phyloP scores from a whole-genome alignment of 2,329 filamentous ascomycete species.

The Akanthomyces muscarius region DNA sequence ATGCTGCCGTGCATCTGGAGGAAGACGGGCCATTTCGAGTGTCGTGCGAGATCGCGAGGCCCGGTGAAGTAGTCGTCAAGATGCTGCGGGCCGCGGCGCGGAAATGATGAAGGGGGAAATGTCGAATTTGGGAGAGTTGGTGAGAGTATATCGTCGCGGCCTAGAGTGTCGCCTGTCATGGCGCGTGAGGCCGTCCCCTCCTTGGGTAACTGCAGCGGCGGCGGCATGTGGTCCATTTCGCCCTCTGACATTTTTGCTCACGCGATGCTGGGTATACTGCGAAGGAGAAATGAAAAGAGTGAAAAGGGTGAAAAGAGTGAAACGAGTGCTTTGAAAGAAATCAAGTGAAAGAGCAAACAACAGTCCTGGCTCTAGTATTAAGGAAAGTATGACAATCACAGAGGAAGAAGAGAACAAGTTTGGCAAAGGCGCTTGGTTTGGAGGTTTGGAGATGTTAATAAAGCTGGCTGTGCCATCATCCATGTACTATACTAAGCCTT shows the following conservation, averaged over 20 bases:
- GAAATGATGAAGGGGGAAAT: slow-evolving; percentile 29
- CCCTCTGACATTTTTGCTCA: slow-evolving; percentile 4
- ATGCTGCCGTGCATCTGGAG: slow-evolving; percentile 73
- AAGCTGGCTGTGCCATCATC: background rate
- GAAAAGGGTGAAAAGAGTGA: background rate
- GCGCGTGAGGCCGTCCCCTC: background rate
- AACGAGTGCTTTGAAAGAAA: background rate
- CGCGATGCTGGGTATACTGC: background rate
- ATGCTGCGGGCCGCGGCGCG: slow-evolving; percentile 37
- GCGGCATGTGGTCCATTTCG: background rate
- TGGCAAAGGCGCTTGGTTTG: background rate
- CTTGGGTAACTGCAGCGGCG: slow-evolving; percentile 1
- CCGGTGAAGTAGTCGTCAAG: slow-evolving; percentile 61
- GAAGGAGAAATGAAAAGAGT: background rate
- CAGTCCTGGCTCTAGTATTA: too few relatives aligned
- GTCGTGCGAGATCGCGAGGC: slow-evolving; percentile 65
- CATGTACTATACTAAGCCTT: background rate
- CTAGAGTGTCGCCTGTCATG: slow-evolving; percentile 11
- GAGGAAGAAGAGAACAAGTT: background rate
- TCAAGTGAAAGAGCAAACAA: background rate
- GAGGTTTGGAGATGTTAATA: background rate
- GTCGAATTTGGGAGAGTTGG: slow-evolving; percentile 28
- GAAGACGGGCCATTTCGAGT: slow-evolving; percentile 74
- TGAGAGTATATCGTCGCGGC: slow-evolving; percentile 24
- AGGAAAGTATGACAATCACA: background rate